Evolutionary conservation across 108 stramenopile species (phyloP).

Genomic region (Fragilariopsis cylindrus): DNA sequence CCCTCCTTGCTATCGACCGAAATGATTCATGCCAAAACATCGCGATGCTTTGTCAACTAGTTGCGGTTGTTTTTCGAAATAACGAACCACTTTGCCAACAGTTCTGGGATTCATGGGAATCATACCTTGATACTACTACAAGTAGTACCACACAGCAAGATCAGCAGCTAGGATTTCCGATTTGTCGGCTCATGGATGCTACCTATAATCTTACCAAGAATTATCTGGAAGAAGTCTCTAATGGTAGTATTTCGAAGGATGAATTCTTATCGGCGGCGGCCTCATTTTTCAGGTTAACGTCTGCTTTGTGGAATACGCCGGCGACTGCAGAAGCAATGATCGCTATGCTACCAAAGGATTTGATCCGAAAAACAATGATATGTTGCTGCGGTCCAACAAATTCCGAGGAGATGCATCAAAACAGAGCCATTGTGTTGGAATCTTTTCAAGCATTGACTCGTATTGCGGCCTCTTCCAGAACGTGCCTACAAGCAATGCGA

Average conservation of each 20-base stretch:
- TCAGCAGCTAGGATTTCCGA: slow-evolving; percentile 26
- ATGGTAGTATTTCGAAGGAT: slow-evolving; percentile 5
- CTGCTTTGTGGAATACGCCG: slow-evolving; percentile 19
- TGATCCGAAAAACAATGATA: slow-evolving; percentile 27
- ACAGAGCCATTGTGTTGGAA: slow-evolving; percentile 10
- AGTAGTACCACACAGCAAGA: background rate
- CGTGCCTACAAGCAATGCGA: slow-evolving; percentile 16
- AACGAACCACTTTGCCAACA: slow-evolving; percentile 49
- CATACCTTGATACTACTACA: slow-evolving; percentile 21
- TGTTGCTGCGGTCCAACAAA: slow-evolving; percentile 19
- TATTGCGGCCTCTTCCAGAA: slow-evolving; percentile 11
- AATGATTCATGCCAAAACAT: slow-evolving; percentile 52
- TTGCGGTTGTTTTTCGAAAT: slow-evolving; percentile 46
- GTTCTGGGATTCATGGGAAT: slow-evolving; percentile 66
- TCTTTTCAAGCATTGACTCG: slow-evolving; percentile 18
- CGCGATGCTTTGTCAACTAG: slow-evolving; percentile 56
- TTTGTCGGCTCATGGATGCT: slow-evolving; percentile 60
- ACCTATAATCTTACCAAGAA: slow-evolving; percentile 45
- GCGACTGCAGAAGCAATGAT: slow-evolving; percentile 21
- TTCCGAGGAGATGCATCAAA: background rate
- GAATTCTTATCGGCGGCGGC: slow-evolving; percentile 25
- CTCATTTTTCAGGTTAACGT: slow-evolving; percentile 30
- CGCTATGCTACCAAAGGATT: slow-evolving; percentile 13
- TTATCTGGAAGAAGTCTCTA: slow-evolving; percentile 28
- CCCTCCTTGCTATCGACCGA: slow-evolving; percentile 24